Evolutionary conservation across 2,329 filamentous ascomycete genomes (phyloP).

Genomic region (Periconia digitata): DNA sequence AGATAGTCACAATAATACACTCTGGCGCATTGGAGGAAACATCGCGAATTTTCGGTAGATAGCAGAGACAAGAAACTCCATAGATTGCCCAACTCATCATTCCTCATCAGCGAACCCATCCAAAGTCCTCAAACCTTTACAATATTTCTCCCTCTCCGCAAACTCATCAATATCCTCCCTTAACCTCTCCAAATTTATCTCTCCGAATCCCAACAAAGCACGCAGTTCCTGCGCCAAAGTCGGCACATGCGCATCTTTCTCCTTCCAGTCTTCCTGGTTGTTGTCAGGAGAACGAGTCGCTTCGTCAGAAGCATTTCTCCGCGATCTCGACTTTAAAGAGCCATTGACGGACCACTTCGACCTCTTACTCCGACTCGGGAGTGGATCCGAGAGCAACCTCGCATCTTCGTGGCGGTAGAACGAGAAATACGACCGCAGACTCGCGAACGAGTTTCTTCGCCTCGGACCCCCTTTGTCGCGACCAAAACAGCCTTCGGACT

Average conservation of each 20-base stretch:
- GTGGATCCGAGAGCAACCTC: too few relatives aligned
- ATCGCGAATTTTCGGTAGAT: too few relatives aligned
- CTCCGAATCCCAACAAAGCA: conserved; percentile 4
- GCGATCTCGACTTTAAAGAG: not conserved
- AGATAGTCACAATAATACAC: too few relatives aligned
- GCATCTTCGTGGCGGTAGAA: not conserved
- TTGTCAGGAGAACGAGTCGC: not conserved
- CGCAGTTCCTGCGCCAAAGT: not conserved
- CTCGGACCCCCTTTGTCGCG: too few relatives aligned
- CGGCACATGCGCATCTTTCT: not conserved
- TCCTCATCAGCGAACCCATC: not conserved
- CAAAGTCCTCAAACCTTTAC: conserved; percentile 1
- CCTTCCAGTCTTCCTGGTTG: not conserved
- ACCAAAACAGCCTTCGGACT: not conserved
- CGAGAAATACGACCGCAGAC: not conserved
- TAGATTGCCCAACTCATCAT: too few relatives aligned
- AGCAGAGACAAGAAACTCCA: too few relatives aligned
- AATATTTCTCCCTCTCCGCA: conserved; percentile 9
- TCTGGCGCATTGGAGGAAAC: too few relatives aligned
- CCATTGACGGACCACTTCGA: not conserved
- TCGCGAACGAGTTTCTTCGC: not conserved
- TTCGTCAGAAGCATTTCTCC: not conserved
- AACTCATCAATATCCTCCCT: conserved; percentile 23
- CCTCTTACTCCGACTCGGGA: too few relatives aligned
- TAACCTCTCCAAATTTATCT: conserved; percentile 20